A percentile compares a stretch with the other conserved stretches of the same genome.
These are phyloP conservation scores for Mortierella sp. DNA, from an alignment of 371 early-diverging fungal genomes.

Conservation along the genomic window DNA sequence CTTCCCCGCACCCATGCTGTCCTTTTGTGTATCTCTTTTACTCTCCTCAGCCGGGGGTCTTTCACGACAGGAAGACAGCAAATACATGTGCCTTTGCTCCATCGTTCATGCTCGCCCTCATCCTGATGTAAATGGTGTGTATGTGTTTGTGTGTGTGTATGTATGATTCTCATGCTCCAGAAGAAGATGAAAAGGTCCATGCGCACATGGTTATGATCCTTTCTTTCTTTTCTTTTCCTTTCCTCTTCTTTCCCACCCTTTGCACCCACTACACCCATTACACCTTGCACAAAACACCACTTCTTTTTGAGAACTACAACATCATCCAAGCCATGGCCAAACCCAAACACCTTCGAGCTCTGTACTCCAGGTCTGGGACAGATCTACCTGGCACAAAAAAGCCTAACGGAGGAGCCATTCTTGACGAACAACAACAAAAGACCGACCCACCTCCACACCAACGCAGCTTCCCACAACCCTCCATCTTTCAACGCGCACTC, in stretches of 20 bases:
- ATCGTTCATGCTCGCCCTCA: neutral
- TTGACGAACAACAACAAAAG: neutral
- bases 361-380: slow-evolving; percentile 12
- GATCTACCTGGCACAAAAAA: neutral
- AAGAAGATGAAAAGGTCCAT: neutral
- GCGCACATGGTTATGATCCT: slow-evolving; percentile 1
- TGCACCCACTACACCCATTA: neutral
- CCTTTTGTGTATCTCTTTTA: neutral
- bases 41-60: neutral
- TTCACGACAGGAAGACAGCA: neutral
- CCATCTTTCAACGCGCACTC: slow-evolving; percentile 26
- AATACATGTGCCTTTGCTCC: neutral
- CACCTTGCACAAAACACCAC: neutral
- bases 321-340: neutral
- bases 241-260: neutral
- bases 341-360: neutral
- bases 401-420: neutral
- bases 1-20: neutral
- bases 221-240: neutral
- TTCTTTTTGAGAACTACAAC: neutral
- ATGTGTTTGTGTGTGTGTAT: too few species aligned
- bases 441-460: slow-evolving; percentile 7
- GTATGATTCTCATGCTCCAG: neutral
- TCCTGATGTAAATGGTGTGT: too few species aligned
- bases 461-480: slow-evolving; percentile 20